Evolutionary conservation across 495 filamentous ascomycete genomes (phyloP), one percentile per base, ranked within the genome.

Genomic region (Cercophora scortea): DNA sequence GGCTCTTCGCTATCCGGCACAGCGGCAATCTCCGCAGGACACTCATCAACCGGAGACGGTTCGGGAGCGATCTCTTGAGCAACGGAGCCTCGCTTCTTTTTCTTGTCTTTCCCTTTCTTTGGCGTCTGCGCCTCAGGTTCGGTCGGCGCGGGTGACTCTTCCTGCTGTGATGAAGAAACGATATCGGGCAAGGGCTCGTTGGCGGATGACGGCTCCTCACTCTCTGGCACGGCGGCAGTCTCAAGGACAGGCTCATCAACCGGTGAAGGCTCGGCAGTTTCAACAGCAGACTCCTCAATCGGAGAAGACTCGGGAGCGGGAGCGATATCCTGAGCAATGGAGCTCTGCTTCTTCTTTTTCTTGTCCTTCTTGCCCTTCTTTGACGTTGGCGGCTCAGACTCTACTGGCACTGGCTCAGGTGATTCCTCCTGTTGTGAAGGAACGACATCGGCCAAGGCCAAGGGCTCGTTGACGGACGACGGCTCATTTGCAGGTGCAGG

Each of bases 321-420:
- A 4, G 35, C 39, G 3, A 13, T 25, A 13, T 50, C 49, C 34
- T 36, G 67, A 38, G 35, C 54, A 44, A 61, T 55, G 36, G 53
- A 50, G 9, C 41, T 47, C 8, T 34, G 42, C 54, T 52, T 56
- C 40, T 54, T 51, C 50, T 58, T n/a, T n/a, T n/a, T 70, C 54
- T 71, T 66, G 56, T 74, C 69, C 47, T 70, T 65, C 53, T 68
- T 69, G 8, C 57, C 53, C 49, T 65, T 63, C 45, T 65, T 68
- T 9, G 50, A 16, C 32, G 51, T 41, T 2, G 45, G 9, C 16
- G 18, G 4, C 25, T 51, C 49, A 25, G 40, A 43, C 32, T 43
- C 54, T n/a, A n/a, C n/a, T n/a, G 3, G 45, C n/a, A n/a, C 36
- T n/a, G 13, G 17, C 3, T 42, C 49, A 3, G 3, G 32, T 13